phyloP scores from a whole-genome alignment of 2,329 filamentous ascomycete genomes.

The Alternaria consortialis region DNA sequence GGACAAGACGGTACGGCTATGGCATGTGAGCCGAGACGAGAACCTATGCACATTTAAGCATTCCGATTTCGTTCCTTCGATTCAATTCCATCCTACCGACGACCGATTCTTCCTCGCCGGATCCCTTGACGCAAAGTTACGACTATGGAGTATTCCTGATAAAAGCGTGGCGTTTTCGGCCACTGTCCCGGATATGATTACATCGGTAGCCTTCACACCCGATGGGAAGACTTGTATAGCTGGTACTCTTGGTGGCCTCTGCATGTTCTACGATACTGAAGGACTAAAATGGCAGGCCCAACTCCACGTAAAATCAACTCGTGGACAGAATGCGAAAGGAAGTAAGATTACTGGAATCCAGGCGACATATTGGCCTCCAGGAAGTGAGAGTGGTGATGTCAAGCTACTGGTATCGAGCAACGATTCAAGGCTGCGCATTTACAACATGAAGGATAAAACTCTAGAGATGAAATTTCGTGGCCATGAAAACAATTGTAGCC shows the following conservation, averaged over 20 bases:
- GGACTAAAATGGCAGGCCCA: slow-evolving; percentile 84
- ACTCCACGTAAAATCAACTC: slow-evolving; percentile 90
- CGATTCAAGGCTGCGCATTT: slow-evolving; percentile 89
- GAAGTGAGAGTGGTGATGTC: slow-evolving; percentile 69
- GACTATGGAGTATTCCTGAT: slow-evolving; percentile 97
- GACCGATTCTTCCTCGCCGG: slow-evolving; percentile 97
- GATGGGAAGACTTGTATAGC: slow-evolving; percentile 91
- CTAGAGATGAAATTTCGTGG: slow-evolving; percentile 91
- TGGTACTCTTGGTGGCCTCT: slow-evolving; percentile 84
- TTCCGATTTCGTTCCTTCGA: slow-evolving; percentile 92
- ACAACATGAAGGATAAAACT: slow-evolving; percentile 84
- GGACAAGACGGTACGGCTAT: slow-evolving; percentile 95
- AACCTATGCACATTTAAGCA: slow-evolving; percentile 95
- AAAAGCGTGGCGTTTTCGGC: slow-evolving; percentile 87
- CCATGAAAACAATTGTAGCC: slow-evolving; percentile 87
- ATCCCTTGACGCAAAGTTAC: slow-evolving; percentile 85
- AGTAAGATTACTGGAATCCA: slow-evolving; percentile 98
- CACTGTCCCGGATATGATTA: slow-evolving; percentile 85
- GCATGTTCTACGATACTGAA: slow-evolving; percentile 92
- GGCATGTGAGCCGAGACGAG: slow-evolving; percentile 86
- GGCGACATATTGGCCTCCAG: slow-evolving; percentile 69
- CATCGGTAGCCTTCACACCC: slow-evolving; percentile 90
- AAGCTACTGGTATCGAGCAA: slow-evolving; percentile 94
- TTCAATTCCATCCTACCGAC: slow-evolving; percentile 92
- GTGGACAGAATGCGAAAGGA: slow-evolving; percentile 92